Evolutionary conservation across 176 grass and related monocot species (phyloP), one percentile per base, ranked within the genome.

Genomic region (Triticum timopheevii): DNA sequence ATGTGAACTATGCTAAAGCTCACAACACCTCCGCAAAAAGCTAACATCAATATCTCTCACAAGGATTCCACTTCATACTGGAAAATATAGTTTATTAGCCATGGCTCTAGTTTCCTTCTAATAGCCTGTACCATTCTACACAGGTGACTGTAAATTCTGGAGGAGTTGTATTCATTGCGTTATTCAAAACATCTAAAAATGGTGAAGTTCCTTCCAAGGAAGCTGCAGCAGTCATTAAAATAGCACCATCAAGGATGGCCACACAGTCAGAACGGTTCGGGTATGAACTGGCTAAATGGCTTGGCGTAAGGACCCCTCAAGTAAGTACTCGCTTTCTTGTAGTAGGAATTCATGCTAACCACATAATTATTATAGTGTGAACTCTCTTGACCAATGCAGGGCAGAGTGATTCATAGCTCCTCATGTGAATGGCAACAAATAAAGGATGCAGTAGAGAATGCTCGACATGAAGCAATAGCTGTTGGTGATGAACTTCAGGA

Each of bases 91-190:
- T 79, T 77, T 42, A 44, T 58, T 82, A 69, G 35, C 10, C 38
- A 76, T 67, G 59, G 22, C 9, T 68, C 40, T 17, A 42, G 12
- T 64, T 65, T 62, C 15, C 33, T 90, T 74, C 34, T 82, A 63
- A 31, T 10, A 28, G 68, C 23, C 0, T 59, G 30, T 39, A 61
- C 27, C 54, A 34, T 54, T 74, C 44, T 72, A n/a, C 61, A 39
- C 69, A 98, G 96, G 91, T 98, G 30, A 98, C 96, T 36, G 96
- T 98, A 85, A 98, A 98, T 90, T 98, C 96, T 47, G 96, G 96
- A 13, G 96, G 96, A 77, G 86, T 98, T 89, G 75, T 98, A 84
- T 95, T 98, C 38, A 94, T 92, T 89, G 96, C 92, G 27, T 73
- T 98, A 68, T 98, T 98, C 84, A 88, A 45, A 77, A 81, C 38